Percentiles rank a stretch among this genome's conserved stretches.
Conservation (phyloP, 2,329 filamentous ascomycete genomes). For the Beauveria varroae region DNA sequence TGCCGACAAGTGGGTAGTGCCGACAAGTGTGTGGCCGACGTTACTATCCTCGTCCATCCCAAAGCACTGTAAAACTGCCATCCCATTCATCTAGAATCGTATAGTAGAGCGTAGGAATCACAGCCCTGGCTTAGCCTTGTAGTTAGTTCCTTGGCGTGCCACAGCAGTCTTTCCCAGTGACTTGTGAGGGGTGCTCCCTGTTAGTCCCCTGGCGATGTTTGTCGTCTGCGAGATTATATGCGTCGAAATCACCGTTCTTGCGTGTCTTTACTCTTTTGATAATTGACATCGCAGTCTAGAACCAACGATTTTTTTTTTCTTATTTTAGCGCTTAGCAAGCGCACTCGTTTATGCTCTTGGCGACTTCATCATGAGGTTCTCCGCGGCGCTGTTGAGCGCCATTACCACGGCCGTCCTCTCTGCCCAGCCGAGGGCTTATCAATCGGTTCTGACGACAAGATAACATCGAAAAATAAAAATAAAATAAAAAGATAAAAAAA, state of each 20-base stretch:
- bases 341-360: background rate
- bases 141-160: background rate
- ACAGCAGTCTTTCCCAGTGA: background rate
- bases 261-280: too few species aligned
- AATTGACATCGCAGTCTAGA: too few species aligned
- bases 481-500: background rate
- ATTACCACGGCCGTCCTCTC: background rate
- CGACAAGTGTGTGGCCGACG: too few species aligned
- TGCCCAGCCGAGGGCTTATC: background rate
- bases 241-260: too few species aligned
- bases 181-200: background rate
- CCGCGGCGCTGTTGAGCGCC: background rate
- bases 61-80: too few species aligned
- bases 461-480: background rate
- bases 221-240: too few species aligned
- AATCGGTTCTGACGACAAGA: background rate
- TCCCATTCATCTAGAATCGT: too few species aligned
- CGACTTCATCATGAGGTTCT: background rate
- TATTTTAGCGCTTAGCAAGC: too few species aligned
- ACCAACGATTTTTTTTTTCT: too few species aligned
- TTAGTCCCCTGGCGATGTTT: background rate
- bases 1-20: too few species aligned
- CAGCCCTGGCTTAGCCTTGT: background rate
- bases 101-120: too few species aligned
- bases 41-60: too few species aligned